These are phyloP conservation scores for Forsythia suspensa DNA, from an alignment of 257 asterid species.

Conservation along the genomic window DNA sequence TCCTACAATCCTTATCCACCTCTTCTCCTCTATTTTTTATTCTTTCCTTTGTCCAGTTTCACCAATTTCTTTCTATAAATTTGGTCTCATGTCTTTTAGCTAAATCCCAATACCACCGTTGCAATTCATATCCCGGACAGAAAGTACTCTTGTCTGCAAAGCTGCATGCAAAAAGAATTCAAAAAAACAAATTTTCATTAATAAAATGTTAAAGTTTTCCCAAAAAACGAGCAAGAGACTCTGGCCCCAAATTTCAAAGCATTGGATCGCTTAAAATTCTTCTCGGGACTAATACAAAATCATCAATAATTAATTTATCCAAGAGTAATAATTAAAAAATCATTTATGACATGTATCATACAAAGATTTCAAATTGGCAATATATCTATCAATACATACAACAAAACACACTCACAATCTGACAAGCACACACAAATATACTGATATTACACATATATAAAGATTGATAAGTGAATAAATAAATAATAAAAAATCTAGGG, in stretches of 20 bases:
- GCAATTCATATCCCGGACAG: not conserved
- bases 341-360: not conserved
- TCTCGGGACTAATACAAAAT: not conserved
- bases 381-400: not conserved
- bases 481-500: not conserved
- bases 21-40: not conserved
- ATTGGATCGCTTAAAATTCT: conserved; percentile 14
- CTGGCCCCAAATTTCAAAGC: not conserved
- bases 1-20: not conserved
- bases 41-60: not conserved
- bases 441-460: not conserved
- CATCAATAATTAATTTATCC: not conserved
- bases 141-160: conserved; percentile 2
- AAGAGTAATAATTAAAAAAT: too few species aligned
- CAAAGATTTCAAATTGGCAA: not conserved
- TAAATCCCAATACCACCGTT: not conserved
- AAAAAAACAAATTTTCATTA: not conserved
- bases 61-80: not conserved
- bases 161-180: conserved; percentile 14
- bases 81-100: not conserved
- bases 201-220: not conserved
- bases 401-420: not conserved
- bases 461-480: too few species aligned
- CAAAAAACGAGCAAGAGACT: conserved; percentile 1
- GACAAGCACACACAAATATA: not conserved